Evolutionary conservation across 148 eudicot genomes (phyloP), one percentile per base, ranked within the genome.

Genomic region (Suaeda aralocaspica): DNA sequence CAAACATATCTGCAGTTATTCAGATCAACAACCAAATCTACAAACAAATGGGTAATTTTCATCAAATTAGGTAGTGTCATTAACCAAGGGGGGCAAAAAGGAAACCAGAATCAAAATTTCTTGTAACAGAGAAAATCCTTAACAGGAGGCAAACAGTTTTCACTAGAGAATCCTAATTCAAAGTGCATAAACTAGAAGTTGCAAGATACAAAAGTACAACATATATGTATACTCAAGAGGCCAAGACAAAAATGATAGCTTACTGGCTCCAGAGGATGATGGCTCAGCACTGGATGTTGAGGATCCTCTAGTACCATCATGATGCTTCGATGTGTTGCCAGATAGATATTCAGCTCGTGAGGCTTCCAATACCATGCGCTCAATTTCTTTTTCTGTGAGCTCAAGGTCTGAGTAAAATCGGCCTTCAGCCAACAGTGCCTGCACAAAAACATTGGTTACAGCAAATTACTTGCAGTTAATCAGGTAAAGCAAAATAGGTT

Each of bases 311-410:
- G 19, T 79, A 70, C 83, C 81, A 61, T 82, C 70, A 72, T 86
- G 96, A 39, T 82, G 86, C 80, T 85, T 89, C 64, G 88, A 89
- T 78, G 77, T 86, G 82, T 89, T 89, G 62, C 78, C 78, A 34
- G 96, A 77, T 41, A 91, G 75, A 77, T 91, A 95, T 64, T 95
- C 99, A 46, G 89, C 90, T 41, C 99, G 83, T 39, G 99, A 95
- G 76, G 91, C 97, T 76, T 91, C 97, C 96, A 95, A 86, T 67
- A 95, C 96, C 99, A 91, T 95, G 24, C 92, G 89, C 57, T 95
- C 99, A n/a, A 95, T 95, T 74, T 95, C 99, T 75, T 89, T 95
- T 46, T 95, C 99, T 36, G 99, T 95, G 15, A 95, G 91, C 84
- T 95, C 99, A 67, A 95, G 85, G 76, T 95, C 99, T 0, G 99